Conservation (phyloP, 306 rosid genomes). For the Hippophae tibetana region DNA sequence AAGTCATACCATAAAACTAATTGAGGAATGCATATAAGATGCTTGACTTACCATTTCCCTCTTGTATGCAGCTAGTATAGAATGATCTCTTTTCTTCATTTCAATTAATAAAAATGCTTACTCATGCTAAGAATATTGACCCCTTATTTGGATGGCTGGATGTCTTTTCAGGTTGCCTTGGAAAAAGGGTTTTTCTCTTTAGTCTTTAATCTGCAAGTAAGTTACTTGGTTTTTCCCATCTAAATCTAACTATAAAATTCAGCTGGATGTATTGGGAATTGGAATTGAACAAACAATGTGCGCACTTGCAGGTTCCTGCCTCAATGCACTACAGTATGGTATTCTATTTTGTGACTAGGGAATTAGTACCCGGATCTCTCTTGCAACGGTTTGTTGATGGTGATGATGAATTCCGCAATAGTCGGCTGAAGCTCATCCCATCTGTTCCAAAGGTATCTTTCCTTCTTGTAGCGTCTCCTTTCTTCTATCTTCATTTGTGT, state of each 20-base stretch:
- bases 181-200: constrained; percentile 89
- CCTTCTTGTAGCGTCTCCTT: too few species aligned
- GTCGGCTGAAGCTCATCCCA: constrained; percentile 94
- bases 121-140: not conserved
- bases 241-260: constrained; percentile 8
- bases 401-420: constrained; percentile 94
- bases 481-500: too few species aligned
- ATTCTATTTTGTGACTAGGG: constrained; percentile 82
- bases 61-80: not conserved
- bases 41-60: too few species aligned
- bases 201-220: constrained; percentile 79
- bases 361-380: constrained; percentile 78
- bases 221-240: constrained; percentile 21
- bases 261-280: constrained; percentile 4
- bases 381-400: constrained; percentile 96
- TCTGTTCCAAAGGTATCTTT: constrained; percentile 83
- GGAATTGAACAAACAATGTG: constrained; percentile 19
- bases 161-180: constrained; percentile 62
- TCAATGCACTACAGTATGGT: constrained; percentile 97
- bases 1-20: too few species aligned
- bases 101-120: not conserved
- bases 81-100: not conserved
- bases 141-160: constrained; percentile 2
- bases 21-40: too few species aligned
- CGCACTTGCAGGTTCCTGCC: constrained; percentile 63